Conservation (phyloP, 148 eudicot species). For the Euryodendron excelsum region DNA sequence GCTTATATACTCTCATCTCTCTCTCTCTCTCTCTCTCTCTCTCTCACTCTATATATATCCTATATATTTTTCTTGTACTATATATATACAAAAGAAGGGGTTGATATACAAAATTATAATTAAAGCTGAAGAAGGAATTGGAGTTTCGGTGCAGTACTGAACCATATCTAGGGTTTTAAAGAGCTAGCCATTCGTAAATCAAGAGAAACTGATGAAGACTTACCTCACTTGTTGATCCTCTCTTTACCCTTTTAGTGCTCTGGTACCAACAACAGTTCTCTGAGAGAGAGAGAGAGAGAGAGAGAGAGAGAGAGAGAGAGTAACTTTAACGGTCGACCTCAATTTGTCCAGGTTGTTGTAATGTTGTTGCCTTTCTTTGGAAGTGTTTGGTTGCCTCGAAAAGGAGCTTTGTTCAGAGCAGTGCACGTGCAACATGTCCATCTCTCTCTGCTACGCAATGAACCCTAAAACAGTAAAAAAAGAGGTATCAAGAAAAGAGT, state of each 20-base stretch:
- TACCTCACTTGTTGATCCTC: constrained; percentile 14
- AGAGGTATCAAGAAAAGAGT: constrained; percentile 1
- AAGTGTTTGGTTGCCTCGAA: constrained; percentile 29
- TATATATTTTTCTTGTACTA: too few relatives aligned
- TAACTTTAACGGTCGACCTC: background rate
- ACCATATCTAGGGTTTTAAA: background rate
- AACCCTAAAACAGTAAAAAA: constrained; percentile 4
- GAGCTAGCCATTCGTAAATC: constrained; percentile 1
- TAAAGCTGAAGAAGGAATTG: background rate
- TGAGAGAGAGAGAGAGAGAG: background rate
- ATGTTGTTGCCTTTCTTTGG: background rate
- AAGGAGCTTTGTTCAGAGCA: constrained; percentile 30
- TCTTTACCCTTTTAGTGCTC: background rate
- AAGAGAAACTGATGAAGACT: constrained; percentile 12
- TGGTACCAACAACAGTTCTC: background rate
- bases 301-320: constrained; percentile 7
- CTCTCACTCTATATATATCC: too few relatives aligned
- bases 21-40: too few relatives aligned
- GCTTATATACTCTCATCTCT: too few relatives aligned
- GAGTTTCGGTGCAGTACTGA: background rate
- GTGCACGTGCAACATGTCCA: constrained; percentile 33
- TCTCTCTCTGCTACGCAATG: background rate
- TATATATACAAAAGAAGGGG: too few relatives aligned
- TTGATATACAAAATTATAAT: too few relatives aligned
- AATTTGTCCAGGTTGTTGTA: background rate